phyloP scores from a whole-genome alignment of 2,329 filamentous ascomycete species.

The Drechslerella dactyloides region DNA sequence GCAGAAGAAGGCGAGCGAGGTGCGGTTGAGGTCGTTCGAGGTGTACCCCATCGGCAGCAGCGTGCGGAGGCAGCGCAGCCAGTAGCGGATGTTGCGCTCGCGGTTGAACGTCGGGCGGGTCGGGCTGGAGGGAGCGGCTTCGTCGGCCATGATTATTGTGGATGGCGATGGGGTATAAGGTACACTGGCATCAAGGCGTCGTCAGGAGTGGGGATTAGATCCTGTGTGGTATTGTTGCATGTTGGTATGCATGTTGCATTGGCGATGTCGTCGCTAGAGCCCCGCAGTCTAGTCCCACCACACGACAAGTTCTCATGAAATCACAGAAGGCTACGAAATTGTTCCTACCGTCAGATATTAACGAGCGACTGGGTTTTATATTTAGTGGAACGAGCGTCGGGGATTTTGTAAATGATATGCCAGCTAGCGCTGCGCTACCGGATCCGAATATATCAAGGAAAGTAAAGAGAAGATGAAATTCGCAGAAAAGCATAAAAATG shows the following conservation, averaged over 20 bases:
- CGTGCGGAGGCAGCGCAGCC: constrained; percentile 83
- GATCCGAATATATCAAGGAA: not conserved
- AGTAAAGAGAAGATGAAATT: not conserved
- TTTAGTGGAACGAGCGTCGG: not conserved
- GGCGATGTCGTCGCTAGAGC: not conserved
- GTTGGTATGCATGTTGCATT: too few relatives aligned
- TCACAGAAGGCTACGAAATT: not conserved
- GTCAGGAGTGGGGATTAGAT: not conserved
- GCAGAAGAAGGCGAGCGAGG: constrained; percentile 88
- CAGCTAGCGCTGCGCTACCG: not conserved
- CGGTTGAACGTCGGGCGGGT: constrained; percentile 62
- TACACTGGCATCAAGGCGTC: constrained; percentile 6
- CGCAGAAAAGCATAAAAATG: not conserved
- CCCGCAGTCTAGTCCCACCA: too few relatives aligned
- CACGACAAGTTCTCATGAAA: too few relatives aligned
- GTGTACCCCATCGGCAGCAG: constrained; percentile 84
- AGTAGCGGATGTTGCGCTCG: constrained; percentile 83
- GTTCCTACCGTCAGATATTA: not conserved
- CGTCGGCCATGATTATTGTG: too few relatives aligned
- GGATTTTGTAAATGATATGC: not conserved
- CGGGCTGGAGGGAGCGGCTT: constrained; percentile 18
- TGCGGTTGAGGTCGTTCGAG: constrained; percentile 84
- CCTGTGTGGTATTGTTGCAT: not conserved
- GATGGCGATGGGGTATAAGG: not conserved
- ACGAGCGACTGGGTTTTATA: constrained; percentile 36